Evolutionary conservation across 192 early-diverging fungal genomes (phyloP).

Genomic region (Coemansia sp.): DNA sequence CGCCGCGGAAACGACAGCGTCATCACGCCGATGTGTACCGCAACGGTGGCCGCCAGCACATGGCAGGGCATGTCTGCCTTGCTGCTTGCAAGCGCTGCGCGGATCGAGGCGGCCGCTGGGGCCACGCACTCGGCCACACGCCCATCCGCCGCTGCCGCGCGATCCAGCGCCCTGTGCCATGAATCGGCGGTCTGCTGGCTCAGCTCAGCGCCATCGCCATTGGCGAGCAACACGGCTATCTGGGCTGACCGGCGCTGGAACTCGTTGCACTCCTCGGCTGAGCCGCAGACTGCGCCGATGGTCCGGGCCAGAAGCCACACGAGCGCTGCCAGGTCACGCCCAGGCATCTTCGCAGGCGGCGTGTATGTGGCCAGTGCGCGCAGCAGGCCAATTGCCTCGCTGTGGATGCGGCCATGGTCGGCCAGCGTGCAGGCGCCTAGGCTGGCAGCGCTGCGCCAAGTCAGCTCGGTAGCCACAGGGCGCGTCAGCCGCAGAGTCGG

Average conservation of each 20-base stretch:
- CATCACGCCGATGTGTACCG: slow-evolving; percentile 43
- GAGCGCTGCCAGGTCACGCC: slow-evolving; percentile 8
- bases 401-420: neutral
- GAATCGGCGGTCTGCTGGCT: neutral
- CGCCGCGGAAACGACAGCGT: slow-evolving; percentile 74
- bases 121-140: neutral
- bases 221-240: neutral
- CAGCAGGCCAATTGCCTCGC: slow-evolving; percentile 19
- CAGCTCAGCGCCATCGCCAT: neutral
- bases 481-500: slow-evolving; percentile 15
- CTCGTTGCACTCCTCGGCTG: neutral
- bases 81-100: neutral
- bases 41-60: slow-evolving; percentile 1
- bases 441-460: slow-evolving; percentile 17
- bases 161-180: slow-evolving; percentile 16
- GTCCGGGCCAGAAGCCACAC: slow-evolving; percentile 1
- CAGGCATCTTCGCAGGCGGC: neutral
- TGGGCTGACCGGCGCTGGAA: slow-evolving; percentile 2
- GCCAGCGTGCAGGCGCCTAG: slow-evolving; percentile 20
- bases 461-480: slow-evolving; percentile 38
- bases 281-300: neutral
- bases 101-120: slow-evolving; percentile 14
- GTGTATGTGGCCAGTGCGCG: slow-evolving; percentile 14
- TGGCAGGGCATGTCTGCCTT: slow-evolving; percentile 1
- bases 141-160: neutral